Evolutionary conservation across 1,139 yeast species (phyloP), one percentile per base, ranked within the genome.

Genomic region (Chernovozyma aurita): DNA sequence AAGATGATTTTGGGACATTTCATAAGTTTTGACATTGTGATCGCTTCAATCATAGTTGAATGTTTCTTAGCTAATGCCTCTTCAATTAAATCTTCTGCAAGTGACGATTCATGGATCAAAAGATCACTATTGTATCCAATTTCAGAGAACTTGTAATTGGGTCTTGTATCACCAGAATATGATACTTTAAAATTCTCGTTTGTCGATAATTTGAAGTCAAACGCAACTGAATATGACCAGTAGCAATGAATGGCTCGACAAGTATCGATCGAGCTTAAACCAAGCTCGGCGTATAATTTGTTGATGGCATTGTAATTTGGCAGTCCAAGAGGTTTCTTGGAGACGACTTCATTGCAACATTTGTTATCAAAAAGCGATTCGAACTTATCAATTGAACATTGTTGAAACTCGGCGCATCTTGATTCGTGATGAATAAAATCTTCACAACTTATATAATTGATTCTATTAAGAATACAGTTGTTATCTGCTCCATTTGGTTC

Each of bases 161-260:
- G 98, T 49, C 97, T 75, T 0, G 97, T 87, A 53, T 92, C 99
- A 8, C 98, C 98, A 1, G 97, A 87, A 55, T 86, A 94, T 0
- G 97, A 82, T 1, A 90, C 68, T 46, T 76, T 82, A 63, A 88
- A 86, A 0, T 57, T 46, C 20, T 52, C 55, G 3, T 38, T 43
- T 4, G 43, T 45, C 5, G 21, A 47, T 49, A 71, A 43, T 16
- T 56, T 53, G 44, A 83, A 80, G 1, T 70, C 60, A 12, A 90
- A 63, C 1, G 82, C 61, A 17, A 78, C 80, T 6, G 90, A 82
- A 54, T 90, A 92, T 0, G 97, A 76, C 77, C 82, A 80, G 18
- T 77, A 77, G 55, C 97, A 90, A 55, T 92, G 98, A 26, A 73
- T 70, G 0, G 97, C 97, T 42, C 81, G 72, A 44, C 88, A 82